A percentile compares a stretch with the other conserved stretches of the same genome.
Evolutionary conservation across 257 asterid species (phyloP).

Genomic region (Solanum sejunctum): DNA sequence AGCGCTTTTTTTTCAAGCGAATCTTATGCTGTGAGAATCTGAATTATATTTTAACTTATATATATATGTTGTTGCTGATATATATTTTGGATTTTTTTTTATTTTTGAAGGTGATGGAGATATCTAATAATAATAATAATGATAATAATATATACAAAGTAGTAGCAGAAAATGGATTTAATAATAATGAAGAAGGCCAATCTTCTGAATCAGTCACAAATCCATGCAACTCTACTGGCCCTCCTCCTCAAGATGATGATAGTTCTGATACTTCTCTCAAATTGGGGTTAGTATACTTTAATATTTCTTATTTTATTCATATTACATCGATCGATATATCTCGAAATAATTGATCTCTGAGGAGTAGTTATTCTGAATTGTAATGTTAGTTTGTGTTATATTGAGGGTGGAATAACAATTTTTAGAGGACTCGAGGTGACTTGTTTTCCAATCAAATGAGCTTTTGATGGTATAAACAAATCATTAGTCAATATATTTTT

Average conservation of each 20-base stretch:
- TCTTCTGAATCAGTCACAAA: conserved; percentile 60
- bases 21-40: neutral
- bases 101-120: conserved; percentile 32
- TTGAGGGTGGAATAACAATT: neutral
- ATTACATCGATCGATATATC: too few species aligned
- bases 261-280: conserved; percentile 69
- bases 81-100: neutral
- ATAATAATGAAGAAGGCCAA: conserved; percentile 49
- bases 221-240: conserved; percentile 34
- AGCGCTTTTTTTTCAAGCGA: neutral
- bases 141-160: neutral
- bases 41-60: neutral
- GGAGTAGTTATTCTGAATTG: neutral
- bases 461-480: neutral
- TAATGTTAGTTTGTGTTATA: neutral
- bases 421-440: neutral
- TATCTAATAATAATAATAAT: neutral
- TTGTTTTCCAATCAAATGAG: neutral
- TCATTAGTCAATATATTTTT: neutral
- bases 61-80: neutral
- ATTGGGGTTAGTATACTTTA: conserved; percentile 46
- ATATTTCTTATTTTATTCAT: neutral
- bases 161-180: conserved; percentile 13
- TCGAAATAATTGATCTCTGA: fast-evolving
- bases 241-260: conserved; percentile 51